A percentile compares a stretch with the other conserved stretches of the same genome.
Conservation (phyloP, 768 basidiomycete species). For the Tulasnella sp. region DNA sequence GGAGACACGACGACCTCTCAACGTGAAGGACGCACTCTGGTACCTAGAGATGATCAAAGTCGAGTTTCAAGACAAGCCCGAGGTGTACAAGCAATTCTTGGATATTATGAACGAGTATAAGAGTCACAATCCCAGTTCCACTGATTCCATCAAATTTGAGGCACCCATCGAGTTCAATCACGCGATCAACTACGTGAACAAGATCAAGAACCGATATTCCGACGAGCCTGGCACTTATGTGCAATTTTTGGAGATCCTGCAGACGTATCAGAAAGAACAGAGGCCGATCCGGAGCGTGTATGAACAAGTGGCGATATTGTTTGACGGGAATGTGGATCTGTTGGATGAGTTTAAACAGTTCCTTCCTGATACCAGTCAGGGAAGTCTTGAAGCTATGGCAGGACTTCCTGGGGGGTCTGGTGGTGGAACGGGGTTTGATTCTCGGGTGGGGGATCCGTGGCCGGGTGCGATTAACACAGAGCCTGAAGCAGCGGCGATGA, state of each 20-base stretch:
- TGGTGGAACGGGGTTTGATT: slow-evolving; percentile 17
- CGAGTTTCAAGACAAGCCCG: slow-evolving; percentile 24
- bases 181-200: slow-evolving; percentile 95
- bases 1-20: slow-evolving; percentile 15
- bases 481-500: slow-evolving; percentile 3
- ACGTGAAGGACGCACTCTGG: slow-evolving; percentile 23
- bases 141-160: background rate
- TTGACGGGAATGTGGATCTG: slow-evolving; percentile 72
- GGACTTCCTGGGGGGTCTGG: slow-evolving; percentile 25
- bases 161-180: slow-evolving; percentile 63
- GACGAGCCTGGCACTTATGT: slow-evolving; percentile 90
- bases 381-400: background rate
- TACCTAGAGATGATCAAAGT: slow-evolving; percentile 29
- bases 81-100: slow-evolving; percentile 23
- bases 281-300: slow-evolving; percentile 48
- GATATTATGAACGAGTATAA: slow-evolving; percentile 83
- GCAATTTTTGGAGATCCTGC: slow-evolving; percentile 78
- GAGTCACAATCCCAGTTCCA: slow-evolving; percentile 42
- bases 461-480: slow-evolving; percentile 5
- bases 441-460: background rate
- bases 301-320: slow-evolving; percentile 66
- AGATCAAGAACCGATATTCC: slow-evolving; percentile 86
- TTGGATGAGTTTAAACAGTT: slow-evolving; percentile 34
- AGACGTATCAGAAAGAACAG: slow-evolving; percentile 78
- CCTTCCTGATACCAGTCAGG: slow-evolving; percentile 17